Base-by-base conservation (phyloP, 805 yeast genomes). In the Saturnispora silvae region DNA sequence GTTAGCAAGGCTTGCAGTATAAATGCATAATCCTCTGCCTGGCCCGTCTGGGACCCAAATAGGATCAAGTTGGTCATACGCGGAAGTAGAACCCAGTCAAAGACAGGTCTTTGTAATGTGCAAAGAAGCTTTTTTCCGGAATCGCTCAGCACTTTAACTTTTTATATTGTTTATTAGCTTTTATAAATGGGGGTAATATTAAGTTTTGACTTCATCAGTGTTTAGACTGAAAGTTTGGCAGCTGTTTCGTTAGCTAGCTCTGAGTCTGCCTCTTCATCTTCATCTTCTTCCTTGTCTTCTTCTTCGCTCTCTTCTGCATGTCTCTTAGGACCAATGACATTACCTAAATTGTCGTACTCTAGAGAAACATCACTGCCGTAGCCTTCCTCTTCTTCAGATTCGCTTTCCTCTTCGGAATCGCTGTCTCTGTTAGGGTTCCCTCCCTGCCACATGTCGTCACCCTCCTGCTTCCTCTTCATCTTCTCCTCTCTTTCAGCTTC, bases 41-140 rank as follows among this genome's bases (percentile, higher is more conserved):
- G 87, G 1, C 96, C 97, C 0, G 96, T 83, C 52, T 87, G 97
- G 1, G 95, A 78, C 0, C 96, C 96, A 56, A 81, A 87, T 1
- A 92, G 60, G 5, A 92, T 72, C 26, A 37, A 28, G 16, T 23
- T 27, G 17, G 40, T 26, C 38, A 35, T 15, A 75, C 73, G 9
- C 81, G 4, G 5, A 19, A n/a, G 24, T 14, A 18, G 17, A 19
- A 4, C 11, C 9, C 10, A 13, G 15, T 14, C 11, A 26, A 14
- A 6, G 16, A 26, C 25, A 33, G 7, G n/a, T n/a, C n/a, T n/a
- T n/a, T n/a, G n/a, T n/a, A n/a, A n/a, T n/a, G n/a, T n/a, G n/a
- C n/a, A n/a, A n/a, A n/a, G n/a, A n/a, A n/a, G n/a, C n/a, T n/a
- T n/a, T n/a, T n/a, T n/a, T n/a, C n/a, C n/a, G n/a, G n/a, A n/a